Conservation (phyloP, 2,329 filamentous ascomycete genomes). For the Claviceps maximensis region DNA sequence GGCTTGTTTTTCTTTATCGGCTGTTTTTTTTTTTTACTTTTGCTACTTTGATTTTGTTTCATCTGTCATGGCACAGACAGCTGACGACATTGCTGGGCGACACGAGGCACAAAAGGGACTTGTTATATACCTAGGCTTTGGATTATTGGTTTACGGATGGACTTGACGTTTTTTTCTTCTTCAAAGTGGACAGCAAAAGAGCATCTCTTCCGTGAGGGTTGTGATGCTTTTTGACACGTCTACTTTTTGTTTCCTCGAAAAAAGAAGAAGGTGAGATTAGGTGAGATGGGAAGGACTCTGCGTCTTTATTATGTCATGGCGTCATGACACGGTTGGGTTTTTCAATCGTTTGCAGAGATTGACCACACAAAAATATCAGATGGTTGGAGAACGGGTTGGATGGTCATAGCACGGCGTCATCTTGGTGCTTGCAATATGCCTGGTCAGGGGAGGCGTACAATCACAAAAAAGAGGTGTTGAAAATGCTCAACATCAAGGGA, state of each 20-base stretch:
- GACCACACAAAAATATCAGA: neutral
- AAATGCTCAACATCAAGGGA: neutral
- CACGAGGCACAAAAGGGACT: slow-evolving; percentile 9
- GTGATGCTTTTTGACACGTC: slow-evolving; percentile 7
- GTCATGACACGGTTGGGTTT: slow-evolving; percentile 9
- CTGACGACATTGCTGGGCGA: slow-evolving; percentile 11
- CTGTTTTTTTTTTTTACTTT: slow-evolving; percentile 4
- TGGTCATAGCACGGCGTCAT: slow-evolving; percentile 5
- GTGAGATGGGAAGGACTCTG: neutral
- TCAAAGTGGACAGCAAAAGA: slow-evolving; percentile 4
- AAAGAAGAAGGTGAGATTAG: neutral
- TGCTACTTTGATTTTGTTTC: slow-evolving; percentile 4
- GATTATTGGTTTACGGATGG: slow-evolving; percentile 6
- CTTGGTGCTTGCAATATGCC: neutral
- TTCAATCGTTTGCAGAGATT: slow-evolving; percentile 4
- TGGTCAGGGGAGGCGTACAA: neutral
- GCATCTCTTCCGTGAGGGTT: slow-evolving; percentile 9
- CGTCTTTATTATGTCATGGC: slow-evolving; percentile 9
- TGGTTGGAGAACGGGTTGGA: neutral
- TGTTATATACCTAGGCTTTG: slow-evolving; percentile 12
- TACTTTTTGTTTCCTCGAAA: neutral
- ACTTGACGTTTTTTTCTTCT: slow-evolving; percentile 1
- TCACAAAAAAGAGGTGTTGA: neutral
- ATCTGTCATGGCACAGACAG: slow-evolving; percentile 5
- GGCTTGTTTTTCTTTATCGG: slow-evolving; percentile 5